A percentile compares a stretch with the other conserved stretches of the same genome.
Evolutionary conservation across 371 early-diverging fungal genomes (phyloP).

Genomic region (Nosema muscidifuracis): DNA sequence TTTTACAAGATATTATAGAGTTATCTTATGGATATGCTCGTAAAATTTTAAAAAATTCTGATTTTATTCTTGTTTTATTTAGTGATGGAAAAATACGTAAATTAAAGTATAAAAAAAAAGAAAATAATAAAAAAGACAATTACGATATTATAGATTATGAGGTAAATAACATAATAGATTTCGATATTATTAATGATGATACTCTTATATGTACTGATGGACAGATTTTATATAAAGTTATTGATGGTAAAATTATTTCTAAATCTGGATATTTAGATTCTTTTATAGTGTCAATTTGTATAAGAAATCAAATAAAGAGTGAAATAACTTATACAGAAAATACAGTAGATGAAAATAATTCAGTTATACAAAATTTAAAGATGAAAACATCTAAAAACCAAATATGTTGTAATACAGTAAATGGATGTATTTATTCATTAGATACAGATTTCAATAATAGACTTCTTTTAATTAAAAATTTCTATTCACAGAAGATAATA

Average conservation of each 20-base stretch:
- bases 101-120: neutral
- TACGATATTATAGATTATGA: neutral
- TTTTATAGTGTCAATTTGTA: neutral
- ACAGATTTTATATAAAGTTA: neutral
- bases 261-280: neutral
- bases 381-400: neutral
- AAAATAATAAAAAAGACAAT: neutral
- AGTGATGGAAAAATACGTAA: conserved; percentile 5
- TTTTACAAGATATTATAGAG: neutral
- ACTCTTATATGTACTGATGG: conserved; percentile 5
- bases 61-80: neutral
- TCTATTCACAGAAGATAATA: neutral
- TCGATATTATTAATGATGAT: neutral
- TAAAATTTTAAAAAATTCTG: neutral
- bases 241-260: neutral
- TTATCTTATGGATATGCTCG: neutral
- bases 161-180: neutral
- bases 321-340: neutral
- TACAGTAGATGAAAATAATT: neutral
- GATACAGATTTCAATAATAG: neutral
- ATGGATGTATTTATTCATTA: neutral
- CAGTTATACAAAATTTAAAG: neutral
- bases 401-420: conserved; percentile 5
- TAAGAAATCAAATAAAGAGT: neutral
- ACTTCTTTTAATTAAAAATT: neutral